A percentile compares a stretch with the other conserved stretches of the same genome.
phyloP scores from a whole-genome alignment of 495 filamentous ascomycete species.

The Xylaria bambusicola region DNA sequence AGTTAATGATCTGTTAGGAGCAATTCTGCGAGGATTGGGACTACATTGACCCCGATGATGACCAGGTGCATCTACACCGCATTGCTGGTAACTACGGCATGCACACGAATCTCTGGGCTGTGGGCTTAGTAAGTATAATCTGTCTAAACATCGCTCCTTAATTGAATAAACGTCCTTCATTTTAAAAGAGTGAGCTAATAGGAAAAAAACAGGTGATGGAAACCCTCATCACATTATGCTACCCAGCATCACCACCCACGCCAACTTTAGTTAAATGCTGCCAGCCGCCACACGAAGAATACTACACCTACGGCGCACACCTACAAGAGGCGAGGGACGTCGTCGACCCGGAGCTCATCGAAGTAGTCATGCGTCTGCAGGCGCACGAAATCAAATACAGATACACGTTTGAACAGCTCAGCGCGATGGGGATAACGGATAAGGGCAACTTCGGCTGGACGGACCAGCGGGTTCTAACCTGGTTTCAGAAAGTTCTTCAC shows the following conservation, averaged over 20 bases:
- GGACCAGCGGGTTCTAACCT: background rate
- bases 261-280: background rate
- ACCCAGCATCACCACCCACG: background rate
- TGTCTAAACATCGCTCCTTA: too few relatives aligned
- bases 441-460: background rate
- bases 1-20: background rate
- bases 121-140: background rate
- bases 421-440: background rate
- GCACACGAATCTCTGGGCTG: slow-evolving; percentile 4
- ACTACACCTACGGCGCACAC: slow-evolving; percentile 3
- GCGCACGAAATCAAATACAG: slow-evolving; percentile 3
- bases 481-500: background rate
- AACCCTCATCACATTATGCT: slow-evolving; percentile 7
- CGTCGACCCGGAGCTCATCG: slow-evolving; percentile 2
- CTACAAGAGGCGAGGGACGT: background rate
- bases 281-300: background rate
- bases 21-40: slow-evolving; percentile 13
- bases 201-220: slow-evolving; percentile 4
- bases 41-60: background rate
- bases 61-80: background rate
- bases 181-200: background rate
- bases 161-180: too few relatives aligned
- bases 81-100: slow-evolving; percentile 7
- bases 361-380: background rate
- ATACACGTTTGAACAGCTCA: background rate